These are phyloP conservation scores for Colletotrichum coccodes DNA, from an alignment of 2,329 filamentous ascomycete species.

Conservation along the genomic window DNA sequence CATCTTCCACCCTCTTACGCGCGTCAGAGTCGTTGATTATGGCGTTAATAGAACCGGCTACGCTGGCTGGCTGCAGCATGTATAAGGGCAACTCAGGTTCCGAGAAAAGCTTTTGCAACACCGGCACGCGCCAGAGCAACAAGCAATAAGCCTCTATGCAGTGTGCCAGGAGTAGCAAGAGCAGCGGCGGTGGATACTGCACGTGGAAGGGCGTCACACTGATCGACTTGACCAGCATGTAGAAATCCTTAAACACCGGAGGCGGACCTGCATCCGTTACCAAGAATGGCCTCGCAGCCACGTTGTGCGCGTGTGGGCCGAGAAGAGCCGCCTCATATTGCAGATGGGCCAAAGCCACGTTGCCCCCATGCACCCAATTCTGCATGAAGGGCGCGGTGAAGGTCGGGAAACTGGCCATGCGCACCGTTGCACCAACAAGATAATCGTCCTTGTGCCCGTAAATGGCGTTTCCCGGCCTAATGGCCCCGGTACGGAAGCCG, in stretches of 20 bases:
- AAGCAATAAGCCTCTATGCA: slow-evolving; percentile 48
- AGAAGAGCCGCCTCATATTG: slow-evolving; percentile 62
- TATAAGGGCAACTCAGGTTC: slow-evolving; percentile 47
- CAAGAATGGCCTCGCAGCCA: slow-evolving; percentile 58
- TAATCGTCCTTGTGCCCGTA: slow-evolving; percentile 60
- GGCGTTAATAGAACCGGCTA: slow-evolving; percentile 47
- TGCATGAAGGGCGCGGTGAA: slow-evolving; percentile 58
- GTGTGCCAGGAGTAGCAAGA: slow-evolving; percentile 50
- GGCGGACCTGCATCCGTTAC: slow-evolving; percentile 62
- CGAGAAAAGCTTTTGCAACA: slow-evolving; percentile 38
- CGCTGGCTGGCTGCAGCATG: slow-evolving; percentile 52
- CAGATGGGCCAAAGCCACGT: slow-evolving; percentile 64
- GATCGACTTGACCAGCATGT: slow-evolving; percentile 43
- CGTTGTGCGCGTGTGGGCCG: slow-evolving; percentile 44
- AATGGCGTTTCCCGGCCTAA: slow-evolving; percentile 64
- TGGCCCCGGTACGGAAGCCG: slow-evolving; percentile 61
- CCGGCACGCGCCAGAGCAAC: slow-evolving; percentile 38
- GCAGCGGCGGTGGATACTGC: slow-evolving; percentile 44
- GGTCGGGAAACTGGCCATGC: slow-evolving; percentile 47
- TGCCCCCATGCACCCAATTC: slow-evolving; percentile 60
- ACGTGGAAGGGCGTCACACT: slow-evolving; percentile 45
- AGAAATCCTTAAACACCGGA: slow-evolving; percentile 51
- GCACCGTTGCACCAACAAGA: slow-evolving; percentile 51
- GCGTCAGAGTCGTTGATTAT: slow-evolving; percentile 50
- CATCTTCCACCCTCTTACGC: slow-evolving; percentile 46